Percentiles rank a stretch among this genome's conserved stretches.
Evolutionary conservation across 495 filamentous ascomycete genomes (phyloP).

Genomic region (Poronia punctata): DNA sequence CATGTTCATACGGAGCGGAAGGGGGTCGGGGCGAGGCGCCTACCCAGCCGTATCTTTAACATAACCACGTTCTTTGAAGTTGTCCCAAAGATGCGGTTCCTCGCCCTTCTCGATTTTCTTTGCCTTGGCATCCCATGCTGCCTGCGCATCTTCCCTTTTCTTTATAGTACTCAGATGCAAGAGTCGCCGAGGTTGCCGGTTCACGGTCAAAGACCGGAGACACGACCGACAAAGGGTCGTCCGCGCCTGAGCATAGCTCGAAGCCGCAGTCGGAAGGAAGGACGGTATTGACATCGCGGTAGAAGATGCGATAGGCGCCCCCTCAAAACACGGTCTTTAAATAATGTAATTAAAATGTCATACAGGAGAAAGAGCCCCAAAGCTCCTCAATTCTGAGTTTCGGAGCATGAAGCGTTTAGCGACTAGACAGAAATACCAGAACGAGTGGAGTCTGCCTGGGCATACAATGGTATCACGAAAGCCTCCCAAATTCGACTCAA

Average conservation of each 20-base stretch:
- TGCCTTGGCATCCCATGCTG: slow-evolving; percentile 51
- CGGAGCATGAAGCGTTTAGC: too few species aligned
- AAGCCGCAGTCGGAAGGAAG: not conserved
- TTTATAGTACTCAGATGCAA: slow-evolving; percentile 32
- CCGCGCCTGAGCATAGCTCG: slow-evolving; percentile 5
- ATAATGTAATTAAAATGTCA: too few species aligned
- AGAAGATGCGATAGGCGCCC: too few species aligned
- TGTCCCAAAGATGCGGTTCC: slow-evolving; percentile 54
- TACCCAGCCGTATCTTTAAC: slow-evolving; percentile 80
- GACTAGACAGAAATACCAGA: too few species aligned
- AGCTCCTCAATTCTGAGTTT: too few species aligned
- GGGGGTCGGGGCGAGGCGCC: slow-evolving; percentile 15
- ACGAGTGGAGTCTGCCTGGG: too few species aligned
- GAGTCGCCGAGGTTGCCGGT: slow-evolving; percentile 7
- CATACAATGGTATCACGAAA: too few species aligned
- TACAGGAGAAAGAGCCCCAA: too few species aligned
- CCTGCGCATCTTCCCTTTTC: slow-evolving; percentile 48
- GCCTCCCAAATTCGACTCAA: too few species aligned
- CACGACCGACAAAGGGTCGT: slow-evolving; percentile 19
- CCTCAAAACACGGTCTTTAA: too few species aligned
- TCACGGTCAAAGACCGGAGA: slow-evolving; percentile 12
- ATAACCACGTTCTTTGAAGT: slow-evolving; percentile 73
- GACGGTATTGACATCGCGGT: slow-evolving; percentile 10
- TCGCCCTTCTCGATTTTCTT: slow-evolving; percentile 53
- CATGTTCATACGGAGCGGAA: not conserved